Conservation (phyloP, 192 early-diverging fungal genomes). For the Coemansia sp. region DNA sequence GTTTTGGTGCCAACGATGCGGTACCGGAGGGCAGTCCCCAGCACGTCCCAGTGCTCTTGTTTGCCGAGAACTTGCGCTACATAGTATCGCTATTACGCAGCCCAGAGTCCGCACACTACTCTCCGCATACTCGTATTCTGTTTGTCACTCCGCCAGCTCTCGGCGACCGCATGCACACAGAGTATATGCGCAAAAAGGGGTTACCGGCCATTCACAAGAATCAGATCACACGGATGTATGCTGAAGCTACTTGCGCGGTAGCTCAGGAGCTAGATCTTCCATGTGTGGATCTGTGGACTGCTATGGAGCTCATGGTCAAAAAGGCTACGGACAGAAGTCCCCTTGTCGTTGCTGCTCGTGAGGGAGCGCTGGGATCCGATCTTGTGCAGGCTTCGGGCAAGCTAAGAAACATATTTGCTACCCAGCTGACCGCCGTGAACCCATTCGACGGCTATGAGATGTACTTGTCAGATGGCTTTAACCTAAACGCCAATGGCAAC, state of each 20-base stretch:
- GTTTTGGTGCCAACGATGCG: conserved; percentile 86
- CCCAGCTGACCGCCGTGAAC: background rate
- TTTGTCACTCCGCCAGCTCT: conserved; percentile 75
- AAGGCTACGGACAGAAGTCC: conserved; percentile 22
- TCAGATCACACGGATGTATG: conserved; percentile 58
- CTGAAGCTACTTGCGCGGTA: conserved; percentile 50
- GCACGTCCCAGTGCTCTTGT: conserved; percentile 67
- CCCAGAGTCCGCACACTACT: conserved; percentile 59
- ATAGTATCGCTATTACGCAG: conserved; percentile 64
- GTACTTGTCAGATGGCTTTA: conserved; percentile 63
- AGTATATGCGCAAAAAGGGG: conserved; percentile 31
- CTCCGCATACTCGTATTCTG: conserved; percentile 66
- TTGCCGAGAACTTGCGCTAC: conserved; percentile 62
- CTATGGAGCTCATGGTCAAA: conserved; percentile 49
- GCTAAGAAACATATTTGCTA: background rate
- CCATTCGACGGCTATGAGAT: conserved; percentile 41
- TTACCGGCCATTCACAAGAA: conserved; percentile 38
- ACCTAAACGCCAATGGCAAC: conserved; percentile 62
- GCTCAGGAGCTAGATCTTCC: conserved; percentile 46
- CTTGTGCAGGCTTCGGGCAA: background rate
- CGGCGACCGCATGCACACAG: conserved; percentile 60
- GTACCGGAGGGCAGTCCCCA: conserved; percentile 54
- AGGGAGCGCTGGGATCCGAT: background rate
- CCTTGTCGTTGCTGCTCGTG: background rate
- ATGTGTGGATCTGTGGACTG: conserved; percentile 39